These are phyloP conservation scores for Lophium mytilinum DNA, from an alignment of 495 filamentous ascomycete genomes.

Conservation along the genomic window DNA sequence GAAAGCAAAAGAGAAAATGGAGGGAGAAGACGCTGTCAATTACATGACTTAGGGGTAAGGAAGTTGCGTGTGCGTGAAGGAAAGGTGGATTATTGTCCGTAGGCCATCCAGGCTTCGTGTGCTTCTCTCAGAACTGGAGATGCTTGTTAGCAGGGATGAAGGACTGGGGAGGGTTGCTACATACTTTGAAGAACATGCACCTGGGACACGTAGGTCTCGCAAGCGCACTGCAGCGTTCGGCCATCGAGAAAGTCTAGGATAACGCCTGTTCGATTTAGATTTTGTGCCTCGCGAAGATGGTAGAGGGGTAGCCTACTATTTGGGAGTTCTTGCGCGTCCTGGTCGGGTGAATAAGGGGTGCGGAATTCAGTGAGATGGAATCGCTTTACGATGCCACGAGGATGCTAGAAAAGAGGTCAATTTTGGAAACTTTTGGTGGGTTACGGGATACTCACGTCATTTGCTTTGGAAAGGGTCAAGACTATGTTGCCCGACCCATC, in stretches of 20 bases:
- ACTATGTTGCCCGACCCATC: conserved; percentile 71
- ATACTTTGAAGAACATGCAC: conserved; percentile 24
- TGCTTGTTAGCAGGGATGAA: conserved; percentile 2
- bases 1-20: not conserved
- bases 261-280: conserved; percentile 31
- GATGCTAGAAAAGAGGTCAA: conserved; percentile 18
- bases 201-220: conserved; percentile 21
- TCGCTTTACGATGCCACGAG: conserved; percentile 52
- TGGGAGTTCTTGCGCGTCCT: conserved; percentile 80
- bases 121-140: conserved; percentile 23
- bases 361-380: conserved; percentile 79
- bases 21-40: not conserved
- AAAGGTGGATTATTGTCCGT: conserved; percentile 6
- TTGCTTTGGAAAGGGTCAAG: conserved; percentile 48
- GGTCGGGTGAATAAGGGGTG: conserved; percentile 68
- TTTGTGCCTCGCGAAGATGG: not conserved
- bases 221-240: conserved; percentile 72
- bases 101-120: conserved; percentile 25
- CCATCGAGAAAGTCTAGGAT: conserved; percentile 76
- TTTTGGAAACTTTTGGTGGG: not conserved
- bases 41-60: not conserved
- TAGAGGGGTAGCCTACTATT: conserved; percentile 48
- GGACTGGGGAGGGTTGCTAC: not conserved
- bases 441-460: conserved; percentile 16
- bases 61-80: too few species aligned